Base-by-base conservation (phyloP, 1,139 yeast genomes). In the Geotrichum australiense region DNA sequence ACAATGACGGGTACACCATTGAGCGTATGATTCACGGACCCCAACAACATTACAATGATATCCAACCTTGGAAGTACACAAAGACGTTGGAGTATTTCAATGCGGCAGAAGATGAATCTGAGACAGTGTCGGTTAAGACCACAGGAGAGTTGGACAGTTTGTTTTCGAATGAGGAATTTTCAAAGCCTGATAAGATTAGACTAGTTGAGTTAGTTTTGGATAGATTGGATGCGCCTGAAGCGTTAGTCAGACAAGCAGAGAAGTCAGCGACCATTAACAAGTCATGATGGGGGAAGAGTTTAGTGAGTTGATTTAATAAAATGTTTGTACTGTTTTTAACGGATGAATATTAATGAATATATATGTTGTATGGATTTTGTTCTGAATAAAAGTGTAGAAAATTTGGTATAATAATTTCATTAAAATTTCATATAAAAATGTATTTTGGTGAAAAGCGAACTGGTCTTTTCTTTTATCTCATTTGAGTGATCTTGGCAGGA, bases 1-100 rank as follows among this genome's bases (percentile, higher is more conserved):
- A 85, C 71, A 85, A 85, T 64, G 80, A 76, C 53, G 94, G 95
- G 59, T 84, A 84, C 71, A 84, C 95, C 51, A 84, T 85, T 62
- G 94, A 85, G 68, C 76, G 89, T 65, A 73, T 85, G 66, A 83
- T 85, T 53, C 94, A 84, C 66, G 94, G 94, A 53, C 78, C 73
- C 54, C 70, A 67, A 35, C 91, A 93, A 35, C 61, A 70, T 39
- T 85, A 85, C 69, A 84, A 85, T 63, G 83, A 80, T 57, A 78
- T 85, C 57, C 93, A 84, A 65, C 72, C 78, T 50, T 85, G 94
- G 94, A 73, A 81, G 60, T 84, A 84, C 68, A 70, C 73, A 63
- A 70, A 70, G 46, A 62, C 84, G 52, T 70, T 84, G 59, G 79
- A 80, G 44, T 65, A 81, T 42, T 85, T 84, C 68, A 82, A 80